Evolutionary conservation across 371 early-diverging fungal species (phyloP), one percentile per base, ranked within the genome.

Genomic region (Apophysomyces variabilis): DNA sequence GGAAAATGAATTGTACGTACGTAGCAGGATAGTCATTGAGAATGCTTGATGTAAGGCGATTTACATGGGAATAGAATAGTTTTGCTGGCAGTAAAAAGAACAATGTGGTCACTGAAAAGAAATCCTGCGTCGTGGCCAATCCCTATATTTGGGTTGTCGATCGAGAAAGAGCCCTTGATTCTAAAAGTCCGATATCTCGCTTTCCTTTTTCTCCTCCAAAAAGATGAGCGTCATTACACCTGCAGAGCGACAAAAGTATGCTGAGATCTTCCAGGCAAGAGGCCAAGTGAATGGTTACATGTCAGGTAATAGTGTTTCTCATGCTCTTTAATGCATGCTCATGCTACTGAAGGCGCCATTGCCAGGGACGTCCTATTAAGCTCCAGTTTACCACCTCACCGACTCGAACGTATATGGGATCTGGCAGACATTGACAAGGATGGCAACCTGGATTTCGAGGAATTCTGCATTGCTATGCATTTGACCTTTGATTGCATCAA

Each of bases 361-460:
- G 88, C 88, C 38, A 78, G 78, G 58, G 75, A 79, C 58, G 78
- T 84, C 60, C 82, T 89, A 61, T 70, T 85, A 70, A 86, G 81
- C 64, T 89, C 89, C 12, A 85, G 82, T 26, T 70, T 89, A 41
- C 76, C 83, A 4, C 74, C 78, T 1, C 61, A 76, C 60, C 77
- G 79, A 59, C 75, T 89, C 41, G 87, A 82, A 32, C 77, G 79
- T 62, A 86, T 89, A 70, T 89, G 89, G 90, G 86, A 84, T 65
- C 82, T 92, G 38, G 84, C 92, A 32, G 93, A 92, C 62, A 91
- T 90, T 65, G 90, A 89, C 70, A 82, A 86, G 70, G 93, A 92
- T 70, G 93, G 93, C 1, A 78, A 81, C 50, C 80, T 92, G 65
- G 92, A 92, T 66, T 78, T 87, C 66, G 90, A 92, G 70, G 93